phyloP scores from a whole-genome alignment of 2,329 filamentous ascomycete genomes.

The Aureobasidium sp. region DNA sequence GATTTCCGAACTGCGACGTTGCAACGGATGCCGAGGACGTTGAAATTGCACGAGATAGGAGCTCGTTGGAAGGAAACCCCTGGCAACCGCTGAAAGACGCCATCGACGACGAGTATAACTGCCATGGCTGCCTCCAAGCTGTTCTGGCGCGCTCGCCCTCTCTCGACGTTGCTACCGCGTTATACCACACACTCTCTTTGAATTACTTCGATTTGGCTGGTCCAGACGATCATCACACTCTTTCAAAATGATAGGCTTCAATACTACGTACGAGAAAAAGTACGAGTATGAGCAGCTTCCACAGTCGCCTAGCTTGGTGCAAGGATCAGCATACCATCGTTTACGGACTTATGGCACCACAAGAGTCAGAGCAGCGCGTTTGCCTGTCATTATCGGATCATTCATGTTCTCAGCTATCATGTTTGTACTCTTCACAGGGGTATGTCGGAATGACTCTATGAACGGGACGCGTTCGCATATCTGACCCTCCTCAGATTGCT shows the following conservation, averaged over 20 bases:
- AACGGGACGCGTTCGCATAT: not conserved
- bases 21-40: constrained; percentile 1
- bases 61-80: not conserved
- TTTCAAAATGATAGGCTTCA: not conserved
- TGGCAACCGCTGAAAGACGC: not conserved
- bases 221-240: not conserved
- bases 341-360: not conserved
- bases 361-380: not conserved
- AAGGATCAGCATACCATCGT: not conserved
- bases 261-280: constrained; percentile 2
- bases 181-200: not conserved
- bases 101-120: not conserved
- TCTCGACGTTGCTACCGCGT: not conserved
- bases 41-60: constrained; percentile 6
- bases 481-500: not conserved
- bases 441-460: not conserved
- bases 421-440: constrained; percentile 3
- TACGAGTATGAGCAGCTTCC: constrained; percentile 1
- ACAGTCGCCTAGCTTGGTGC: constrained; percentile 6
- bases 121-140: not conserved
- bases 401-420: not conserved
- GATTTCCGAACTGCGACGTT: constrained; percentile 4
- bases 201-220: not conserved
- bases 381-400: not conserved
- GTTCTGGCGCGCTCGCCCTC: not conserved